These are phyloP conservation scores for Desmodesmus armatus DNA, from an alignment of 139 green algal species.

Conservation along the genomic window DNA sequence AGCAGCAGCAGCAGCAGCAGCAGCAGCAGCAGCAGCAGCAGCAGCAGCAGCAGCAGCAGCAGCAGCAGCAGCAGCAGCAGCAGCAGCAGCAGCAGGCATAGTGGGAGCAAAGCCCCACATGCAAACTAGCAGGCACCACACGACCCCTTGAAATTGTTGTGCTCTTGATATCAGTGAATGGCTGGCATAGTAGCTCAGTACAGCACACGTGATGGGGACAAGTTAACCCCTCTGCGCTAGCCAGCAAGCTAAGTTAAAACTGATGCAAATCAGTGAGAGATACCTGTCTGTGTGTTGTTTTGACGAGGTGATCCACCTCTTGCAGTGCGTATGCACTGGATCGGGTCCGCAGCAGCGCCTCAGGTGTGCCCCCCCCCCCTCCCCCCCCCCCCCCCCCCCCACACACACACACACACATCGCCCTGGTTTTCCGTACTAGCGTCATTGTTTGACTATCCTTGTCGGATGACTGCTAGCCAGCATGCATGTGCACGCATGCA, in stretches of 20 bases:
- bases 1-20: not conserved
- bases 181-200: too few species aligned
- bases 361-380: too few species aligned
- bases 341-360: not conserved
- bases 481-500: too few species aligned
- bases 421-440: too few species aligned
- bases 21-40: slow-evolving; percentile 30
- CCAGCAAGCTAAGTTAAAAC: not conserved
- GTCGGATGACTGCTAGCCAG: too few species aligned
- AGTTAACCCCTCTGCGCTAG: not conserved
- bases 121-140: not conserved
- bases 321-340: slow-evolving; percentile 1
- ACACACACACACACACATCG: too few species aligned
- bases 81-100: not conserved
- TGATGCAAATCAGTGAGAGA: not conserved
- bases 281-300: not conserved
- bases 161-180: not conserved
- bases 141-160: not conserved
- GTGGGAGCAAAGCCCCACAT: not conserved
- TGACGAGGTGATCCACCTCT: not conserved
- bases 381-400: too few species aligned
- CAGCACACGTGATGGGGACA: too few species aligned
- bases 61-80: not conserved
- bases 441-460: too few species aligned
- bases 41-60: slow-evolving; percentile 2